phyloP scores from a whole-genome alignment of 495 filamentous ascomycete genomes.

The Neurospora hispaniola region DNA sequence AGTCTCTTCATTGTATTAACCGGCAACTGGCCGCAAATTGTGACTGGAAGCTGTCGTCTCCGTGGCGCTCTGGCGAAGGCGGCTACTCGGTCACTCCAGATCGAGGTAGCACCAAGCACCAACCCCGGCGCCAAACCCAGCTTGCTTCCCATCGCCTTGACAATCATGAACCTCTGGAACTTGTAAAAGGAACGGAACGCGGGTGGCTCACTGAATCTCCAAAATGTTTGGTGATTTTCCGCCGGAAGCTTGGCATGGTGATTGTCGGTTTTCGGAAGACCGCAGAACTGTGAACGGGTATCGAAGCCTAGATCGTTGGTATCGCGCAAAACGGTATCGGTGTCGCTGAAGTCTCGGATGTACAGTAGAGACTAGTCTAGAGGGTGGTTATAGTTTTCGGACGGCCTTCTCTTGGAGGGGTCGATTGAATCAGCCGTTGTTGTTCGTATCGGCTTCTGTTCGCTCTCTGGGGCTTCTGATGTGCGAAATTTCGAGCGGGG shows the following conservation, averaged over 20 bases:
- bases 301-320: not conserved
- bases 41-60: not conserved
- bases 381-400: not conserved
- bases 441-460: not conserved
- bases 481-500: not conserved
- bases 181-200: not conserved
- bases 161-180: not conserved
- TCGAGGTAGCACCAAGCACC: not conserved
- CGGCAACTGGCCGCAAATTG: not conserved
- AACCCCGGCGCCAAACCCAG: not conserved
- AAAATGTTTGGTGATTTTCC: slow-evolving; percentile 24
- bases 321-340: not conserved
- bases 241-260: slow-evolving; percentile 23
- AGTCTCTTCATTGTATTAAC: not conserved
- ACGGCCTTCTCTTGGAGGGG: not conserved
- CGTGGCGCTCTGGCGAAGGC: not conserved
- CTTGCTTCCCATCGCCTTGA: not conserved
- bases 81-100: not conserved
- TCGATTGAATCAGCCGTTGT: not conserved
- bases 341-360: not conserved
- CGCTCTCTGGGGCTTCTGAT: not conserved
- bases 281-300: not conserved
- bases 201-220: slow-evolving; percentile 23
- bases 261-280: not conserved
- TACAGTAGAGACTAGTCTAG: not conserved